These are phyloP conservation scores for Candida vartiovaarae DNA, from an alignment of 805 yeast species.

Conservation along the genomic window DNA sequence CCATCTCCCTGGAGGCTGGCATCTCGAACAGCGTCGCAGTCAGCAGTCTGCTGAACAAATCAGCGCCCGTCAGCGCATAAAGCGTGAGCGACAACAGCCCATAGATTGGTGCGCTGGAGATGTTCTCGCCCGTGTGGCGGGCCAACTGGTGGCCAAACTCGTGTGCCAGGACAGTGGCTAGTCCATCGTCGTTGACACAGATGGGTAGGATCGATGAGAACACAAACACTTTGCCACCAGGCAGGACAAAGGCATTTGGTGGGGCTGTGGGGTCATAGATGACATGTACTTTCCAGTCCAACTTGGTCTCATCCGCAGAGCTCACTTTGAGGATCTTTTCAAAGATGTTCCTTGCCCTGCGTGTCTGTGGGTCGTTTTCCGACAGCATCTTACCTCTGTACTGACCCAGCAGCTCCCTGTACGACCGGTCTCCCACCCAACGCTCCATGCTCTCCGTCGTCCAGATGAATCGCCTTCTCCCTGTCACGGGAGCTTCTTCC, in stretches of 20 bases:
- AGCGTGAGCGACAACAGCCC: conserved; percentile 44
- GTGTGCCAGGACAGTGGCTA: conserved; percentile 93
- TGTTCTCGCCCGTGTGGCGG: conserved; percentile 79
- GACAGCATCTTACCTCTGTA: conserved; percentile 53
- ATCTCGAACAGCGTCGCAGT: conserved; percentile 51
- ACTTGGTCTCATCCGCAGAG: conserved; percentile 25
- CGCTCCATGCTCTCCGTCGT: conserved; percentile 59
- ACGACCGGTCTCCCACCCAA: conserved; percentile 56
- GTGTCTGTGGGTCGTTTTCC: conserved; percentile 49
- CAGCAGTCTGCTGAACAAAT: conserved; percentile 44
- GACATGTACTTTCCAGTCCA: conserved; percentile 77
- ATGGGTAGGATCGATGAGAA: conserved; percentile 72
- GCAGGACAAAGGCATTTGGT: conserved; percentile 94
- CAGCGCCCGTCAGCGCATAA: conserved; percentile 56
- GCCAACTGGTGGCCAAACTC: conserved; percentile 94
- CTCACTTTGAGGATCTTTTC: conserved; percentile 55
- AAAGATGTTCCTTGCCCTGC: conserved; percentile 56
- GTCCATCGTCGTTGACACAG: conserved; percentile 76
- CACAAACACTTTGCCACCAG: conserved; percentile 94
- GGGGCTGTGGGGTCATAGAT: conserved; percentile 64
- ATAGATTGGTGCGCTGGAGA: conserved; percentile 72
- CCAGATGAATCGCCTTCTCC: conserved; percentile 65
- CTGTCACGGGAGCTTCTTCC: conserved; percentile 77
- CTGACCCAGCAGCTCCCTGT: conserved; percentile 51
- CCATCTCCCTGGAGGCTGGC: conserved; percentile 92